phyloP scores from a whole-genome alignment of 371 early-diverging fungal species.

The Mortierella sp. region DNA sequence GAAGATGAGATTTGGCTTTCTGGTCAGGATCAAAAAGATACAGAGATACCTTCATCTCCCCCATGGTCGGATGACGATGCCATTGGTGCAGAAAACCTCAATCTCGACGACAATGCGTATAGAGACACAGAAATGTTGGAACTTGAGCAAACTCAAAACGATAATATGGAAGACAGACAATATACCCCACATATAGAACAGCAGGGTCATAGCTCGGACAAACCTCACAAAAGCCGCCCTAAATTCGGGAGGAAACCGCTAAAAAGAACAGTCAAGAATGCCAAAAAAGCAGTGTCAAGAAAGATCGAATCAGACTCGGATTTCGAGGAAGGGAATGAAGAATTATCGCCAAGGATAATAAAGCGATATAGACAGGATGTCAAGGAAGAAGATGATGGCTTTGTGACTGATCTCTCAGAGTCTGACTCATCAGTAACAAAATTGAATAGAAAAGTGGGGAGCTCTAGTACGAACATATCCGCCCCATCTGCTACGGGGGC shows the following conservation, averaged over 20 bases:
- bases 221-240: too few species aligned
- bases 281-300: not conserved
- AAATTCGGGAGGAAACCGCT: too few species aligned
- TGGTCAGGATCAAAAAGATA: not conserved
- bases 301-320: not conserved
- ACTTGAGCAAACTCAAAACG: not conserved
- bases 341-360: not conserved
- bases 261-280: not conserved
- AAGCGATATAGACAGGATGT: not conserved
- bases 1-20: constrained; percentile 1
- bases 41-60: not conserved
- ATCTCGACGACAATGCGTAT: not conserved
- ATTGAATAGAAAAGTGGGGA: not conserved
- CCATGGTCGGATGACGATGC: not conserved
- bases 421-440: not conserved
- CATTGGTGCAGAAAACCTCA: not conserved
- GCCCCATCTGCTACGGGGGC: too few species aligned
- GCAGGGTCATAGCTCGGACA: not conserved
- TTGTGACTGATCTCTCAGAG: constrained; percentile 13
- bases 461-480: too few species aligned
- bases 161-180: not conserved
- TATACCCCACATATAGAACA: not conserved
- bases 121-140: not conserved
- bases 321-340: not conserved
- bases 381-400: constrained; percentile 17